Percentiles rank a stretch among this genome's conserved stretches.
These are phyloP conservation scores for Axilococcus clingmanii DNA, from an alignment of 139 green algal species.

Conservation along the genomic window DNA sequence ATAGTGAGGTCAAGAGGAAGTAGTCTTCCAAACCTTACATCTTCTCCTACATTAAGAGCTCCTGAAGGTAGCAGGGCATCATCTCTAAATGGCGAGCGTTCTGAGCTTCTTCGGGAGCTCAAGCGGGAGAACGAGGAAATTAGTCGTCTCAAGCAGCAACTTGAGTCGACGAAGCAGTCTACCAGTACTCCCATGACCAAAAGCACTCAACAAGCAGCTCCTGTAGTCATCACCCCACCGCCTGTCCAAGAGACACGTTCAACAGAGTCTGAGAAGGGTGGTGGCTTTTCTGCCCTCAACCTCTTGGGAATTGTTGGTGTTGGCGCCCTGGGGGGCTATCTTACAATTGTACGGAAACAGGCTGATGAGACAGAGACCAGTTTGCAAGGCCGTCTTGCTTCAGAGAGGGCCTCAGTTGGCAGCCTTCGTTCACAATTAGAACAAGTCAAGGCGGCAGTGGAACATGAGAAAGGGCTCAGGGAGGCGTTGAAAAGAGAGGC, in stretches of 20 bases:
- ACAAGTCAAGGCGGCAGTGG: constrained; percentile 9
- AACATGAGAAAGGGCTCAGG: constrained; percentile 9
- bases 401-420: constrained; percentile 10
- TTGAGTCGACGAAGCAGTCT: constrained; percentile 3
- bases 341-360: constrained; percentile 21
- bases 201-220: background rate
- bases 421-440: constrained; percentile 11
- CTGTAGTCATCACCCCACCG: background rate
- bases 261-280: background rate
- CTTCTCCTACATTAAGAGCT: constrained; percentile 9
- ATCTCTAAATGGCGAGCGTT: background rate
- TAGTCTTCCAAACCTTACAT: constrained; percentile 11
- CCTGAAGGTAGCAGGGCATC: background rate
- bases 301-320: constrained; percentile 26
- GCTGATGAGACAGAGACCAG: constrained; percentile 6
- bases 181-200: too few species aligned
- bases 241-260: background rate
- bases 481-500: constrained; percentile 19
- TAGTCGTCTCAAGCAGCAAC: background rate
- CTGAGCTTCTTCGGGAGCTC: constrained; percentile 8
- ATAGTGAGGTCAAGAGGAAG: constrained; percentile 14
- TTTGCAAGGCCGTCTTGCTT: constrained; percentile 5
- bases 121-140: constrained; percentile 10
- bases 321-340: constrained; percentile 13
- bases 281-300: constrained; percentile 7